Base-by-base conservation (phyloP, 257 asterid genomes). In the Fraxinus excelsior region DNA sequence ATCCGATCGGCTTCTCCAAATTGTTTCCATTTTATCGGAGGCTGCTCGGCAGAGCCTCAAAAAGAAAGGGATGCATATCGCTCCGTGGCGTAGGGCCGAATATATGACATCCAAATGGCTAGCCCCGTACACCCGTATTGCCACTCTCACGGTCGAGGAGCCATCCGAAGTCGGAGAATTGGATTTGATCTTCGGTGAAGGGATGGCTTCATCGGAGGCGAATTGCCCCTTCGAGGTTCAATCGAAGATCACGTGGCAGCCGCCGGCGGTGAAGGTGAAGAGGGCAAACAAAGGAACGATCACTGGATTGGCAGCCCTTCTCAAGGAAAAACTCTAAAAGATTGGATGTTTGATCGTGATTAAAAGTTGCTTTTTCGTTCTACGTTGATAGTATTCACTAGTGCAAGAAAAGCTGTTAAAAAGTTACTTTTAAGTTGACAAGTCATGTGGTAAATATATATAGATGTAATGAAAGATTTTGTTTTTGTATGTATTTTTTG, bases 61-160 rank as follows among this genome's bases (percentile, higher is more conserved):
- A 91, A 94, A 90, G 92, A 94, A 94, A 81, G 98, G 95, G 3
- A 92, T 94, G 98, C 97, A 94, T 72, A 85, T 94, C 70, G 92
- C 98, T 28, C 97, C 98, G 2, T 94, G 98, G 98, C 96, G 98
- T 26, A 92, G 88, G 82, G 84, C 92, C 6, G 97, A 94, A 70
- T 94, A 91, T 81, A 78, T 87, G 25, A 92, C 86, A 74, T 85
- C 91, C 3, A 94, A 94, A 77, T 94, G 98, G 98, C 91, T 94
- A 37, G 80, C 95, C 80, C 86, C 95, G 16, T 85, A 87, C 81
- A 76, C 83, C 2, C 93, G 96, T 53, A 25, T 74, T 65, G 18
- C 90, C 72, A 83, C 49, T 40, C 49, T n/a, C 68, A 74, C 46
- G 78, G 83, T 65, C 18, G 65, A 26, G 70, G 25, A 58, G 25